Percentiles rank a stretch among this genome's conserved stretches.
phyloP scores from a whole-genome alignment of 331 rosid species.

The Malus hybrid region DNA sequence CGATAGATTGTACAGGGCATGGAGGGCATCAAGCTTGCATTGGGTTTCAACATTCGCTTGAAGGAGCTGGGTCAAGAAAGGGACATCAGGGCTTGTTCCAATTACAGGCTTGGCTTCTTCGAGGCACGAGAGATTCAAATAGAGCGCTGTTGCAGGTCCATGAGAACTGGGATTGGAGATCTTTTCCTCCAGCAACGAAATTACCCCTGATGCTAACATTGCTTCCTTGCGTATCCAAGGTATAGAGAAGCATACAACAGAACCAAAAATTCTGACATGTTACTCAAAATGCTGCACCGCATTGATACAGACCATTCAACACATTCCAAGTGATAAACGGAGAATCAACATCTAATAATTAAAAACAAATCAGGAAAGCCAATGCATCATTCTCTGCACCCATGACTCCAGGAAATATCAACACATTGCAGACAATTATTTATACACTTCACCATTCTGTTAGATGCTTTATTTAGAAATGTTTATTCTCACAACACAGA shows the following conservation, averaged over 20 bases:
- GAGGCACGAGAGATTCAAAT: constrained; percentile 80
- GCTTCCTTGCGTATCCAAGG: constrained; percentile 42
- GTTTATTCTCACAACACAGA: too few relatives aligned
- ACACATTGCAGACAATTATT: too few relatives aligned
- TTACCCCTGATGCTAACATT: constrained; percentile 60
- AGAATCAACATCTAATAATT: not conserved
- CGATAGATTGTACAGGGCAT: constrained; percentile 80
- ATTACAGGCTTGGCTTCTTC: constrained; percentile 67
- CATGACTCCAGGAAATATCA: not conserved
- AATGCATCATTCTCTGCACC: not conserved
- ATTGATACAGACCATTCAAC: too few relatives aligned
- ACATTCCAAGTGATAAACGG: not conserved
- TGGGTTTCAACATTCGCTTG: constrained; percentile 37
- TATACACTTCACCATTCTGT: too few relatives aligned
- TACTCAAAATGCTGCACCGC: too few relatives aligned
- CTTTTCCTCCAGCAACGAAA: constrained; percentile 74
- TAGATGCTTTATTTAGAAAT: too few relatives aligned
- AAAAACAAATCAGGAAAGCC: not conserved
- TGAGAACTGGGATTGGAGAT: constrained; percentile 42
- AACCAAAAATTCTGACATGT: too few relatives aligned
- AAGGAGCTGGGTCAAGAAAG: constrained; percentile 59
- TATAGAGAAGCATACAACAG: not conserved
- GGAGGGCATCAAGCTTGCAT: constrained; percentile 84
- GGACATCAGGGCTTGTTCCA: constrained; percentile 60
- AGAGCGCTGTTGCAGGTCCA: constrained; percentile 74